Conservation (phyloP, 1,284 basidiomycete species). For the Cryptococcus jaspeensis region DNA sequence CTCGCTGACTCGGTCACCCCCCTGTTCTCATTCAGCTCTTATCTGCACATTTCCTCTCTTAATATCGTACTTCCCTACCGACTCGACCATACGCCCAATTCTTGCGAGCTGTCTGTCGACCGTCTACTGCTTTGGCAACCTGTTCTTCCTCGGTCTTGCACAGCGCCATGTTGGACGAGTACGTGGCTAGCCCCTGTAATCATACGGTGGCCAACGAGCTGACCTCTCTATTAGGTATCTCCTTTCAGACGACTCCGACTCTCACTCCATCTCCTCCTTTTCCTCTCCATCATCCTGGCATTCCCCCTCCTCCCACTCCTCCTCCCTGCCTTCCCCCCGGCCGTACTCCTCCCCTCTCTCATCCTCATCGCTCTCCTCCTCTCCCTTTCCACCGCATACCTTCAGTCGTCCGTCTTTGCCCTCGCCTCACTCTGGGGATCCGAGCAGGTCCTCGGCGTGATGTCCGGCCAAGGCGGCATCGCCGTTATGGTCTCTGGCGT, state of each 20-base stretch:
- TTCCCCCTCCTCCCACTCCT: slow-evolving; percentile 44
- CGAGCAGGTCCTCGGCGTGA: slow-evolving; percentile 45
- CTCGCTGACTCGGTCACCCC: not conserved
- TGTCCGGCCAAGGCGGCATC: slow-evolving; percentile 51
- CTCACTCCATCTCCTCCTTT: slow-evolving; percentile 38
- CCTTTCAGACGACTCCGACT: slow-evolving; percentile 36
- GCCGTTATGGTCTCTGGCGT: slow-evolving; percentile 46
- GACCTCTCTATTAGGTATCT: slow-evolving; percentile 23
- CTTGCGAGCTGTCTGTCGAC: slow-evolving; percentile 45
- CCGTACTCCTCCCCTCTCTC: slow-evolving; percentile 35
- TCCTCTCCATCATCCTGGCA: slow-evolving; percentile 30
- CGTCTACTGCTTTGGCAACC: slow-evolving; percentile 47
- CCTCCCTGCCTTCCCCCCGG: slow-evolving; percentile 30
- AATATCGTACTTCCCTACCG: slow-evolving; percentile 33
- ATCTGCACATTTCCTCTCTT: slow-evolving; percentile 49
- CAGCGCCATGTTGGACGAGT: slow-evolving; percentile 44
- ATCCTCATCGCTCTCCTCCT: slow-evolving; percentile 36
- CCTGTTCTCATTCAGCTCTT: slow-evolving; percentile 31
- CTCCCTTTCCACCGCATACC: slow-evolving; percentile 40
- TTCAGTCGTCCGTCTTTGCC: slow-evolving; percentile 48
- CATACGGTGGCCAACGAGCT: not conserved
- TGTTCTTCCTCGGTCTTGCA: slow-evolving; percentile 48
- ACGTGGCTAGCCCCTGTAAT: slow-evolving; percentile 5
- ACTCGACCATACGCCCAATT: slow-evolving; percentile 24
- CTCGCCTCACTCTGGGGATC: slow-evolving; percentile 42